Evolutionary conservation across 73 alveolate species (phyloP).

Genomic region (Tetrahymena borealis): DNA sequence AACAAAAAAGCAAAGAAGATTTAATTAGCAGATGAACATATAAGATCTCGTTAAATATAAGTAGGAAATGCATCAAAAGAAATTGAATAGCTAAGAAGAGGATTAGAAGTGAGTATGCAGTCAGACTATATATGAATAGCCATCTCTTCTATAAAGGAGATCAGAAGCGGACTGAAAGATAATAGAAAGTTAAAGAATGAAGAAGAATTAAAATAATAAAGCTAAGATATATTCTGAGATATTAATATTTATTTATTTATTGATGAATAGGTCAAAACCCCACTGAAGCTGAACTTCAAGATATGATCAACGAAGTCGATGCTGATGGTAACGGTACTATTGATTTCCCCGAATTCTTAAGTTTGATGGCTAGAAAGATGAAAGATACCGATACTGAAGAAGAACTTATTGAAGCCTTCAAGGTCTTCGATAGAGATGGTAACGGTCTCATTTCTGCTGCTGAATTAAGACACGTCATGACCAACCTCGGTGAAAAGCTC

Average conservation of each 20-base stretch:
- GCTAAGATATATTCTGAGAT: no score
- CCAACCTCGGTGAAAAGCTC: conserved; percentile 72
- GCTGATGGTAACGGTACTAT: conserved; percentile 95
- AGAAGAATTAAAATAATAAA: no score
- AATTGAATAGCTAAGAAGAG: no score
- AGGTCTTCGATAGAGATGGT: conserved; percentile 96
- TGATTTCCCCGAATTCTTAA: conserved; percentile 94
- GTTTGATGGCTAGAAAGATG: conserved; percentile 97
- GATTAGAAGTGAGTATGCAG: no score
- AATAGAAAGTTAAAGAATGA: no score
- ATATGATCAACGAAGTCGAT: conserved; percentile 92
- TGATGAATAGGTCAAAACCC: conserved; percentile 88
- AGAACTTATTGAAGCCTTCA: conserved; percentile 97
- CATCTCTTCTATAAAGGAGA: no score
- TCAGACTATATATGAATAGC: no score
- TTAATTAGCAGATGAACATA: no score
- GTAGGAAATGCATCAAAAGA: no score
- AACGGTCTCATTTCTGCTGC: conserved; percentile 84
- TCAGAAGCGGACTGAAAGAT: no score
- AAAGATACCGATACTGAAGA: conserved; percentile 97
- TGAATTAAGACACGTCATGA: conserved; percentile 82
- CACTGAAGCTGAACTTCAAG: conserved; percentile 86
- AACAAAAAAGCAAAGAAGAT: no score
- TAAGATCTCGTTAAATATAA: no score
- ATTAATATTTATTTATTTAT: background rate